phyloP scores from a whole-genome alignment of 495 filamentous ascomycete genomes.

The Aspergillus affinis region DNA sequence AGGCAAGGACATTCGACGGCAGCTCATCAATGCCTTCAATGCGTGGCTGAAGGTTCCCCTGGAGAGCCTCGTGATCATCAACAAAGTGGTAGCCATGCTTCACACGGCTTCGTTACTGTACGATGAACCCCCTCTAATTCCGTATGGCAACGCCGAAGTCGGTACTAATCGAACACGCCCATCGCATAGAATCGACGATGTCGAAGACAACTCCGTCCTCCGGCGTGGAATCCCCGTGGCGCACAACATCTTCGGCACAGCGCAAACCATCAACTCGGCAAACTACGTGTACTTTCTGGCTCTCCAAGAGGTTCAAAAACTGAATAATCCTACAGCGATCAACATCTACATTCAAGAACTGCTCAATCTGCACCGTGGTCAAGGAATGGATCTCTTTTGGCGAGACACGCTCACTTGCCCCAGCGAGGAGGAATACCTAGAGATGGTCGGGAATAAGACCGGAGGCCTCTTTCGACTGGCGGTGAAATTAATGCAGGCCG shows the following conservation, averaged over 20 bases:
- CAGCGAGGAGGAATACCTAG: slow-evolving; percentile 93
- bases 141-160: not conserved
- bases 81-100: slow-evolving; percentile 85
- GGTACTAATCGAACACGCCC: not conserved
- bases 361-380: slow-evolving; percentile 89
- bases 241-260: slow-evolving; percentile 90
- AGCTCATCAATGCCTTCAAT: slow-evolving; percentile 88
- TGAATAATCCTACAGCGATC: slow-evolving; percentile 68
- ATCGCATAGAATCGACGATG: slow-evolving; percentile 74
- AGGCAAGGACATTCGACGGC: slow-evolving; percentile 86
- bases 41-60: slow-evolving; percentile 82
- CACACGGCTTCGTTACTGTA: slow-evolving; percentile 88
- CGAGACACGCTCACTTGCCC: slow-evolving; percentile 91
- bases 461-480: slow-evolving; percentile 93
- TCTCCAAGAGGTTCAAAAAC: slow-evolving; percentile 74
- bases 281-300: slow-evolving; percentile 97
- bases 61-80: slow-evolving; percentile 77
- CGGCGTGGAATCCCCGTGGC: slow-evolving; percentile 89
- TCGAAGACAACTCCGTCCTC: slow-evolving; percentile 80
- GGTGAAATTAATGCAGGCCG: slow-evolving; percentile 94
- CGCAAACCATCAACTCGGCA: slow-evolving; percentile 95
- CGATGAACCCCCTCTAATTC: not conserved
- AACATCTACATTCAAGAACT: slow-evolving; percentile 86
- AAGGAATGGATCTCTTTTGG: slow-evolving; percentile 99
- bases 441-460: slow-evolving; percentile 99